phyloP scores from a whole-genome alignment of 2,329 filamentous ascomycete species.

The Dothideomycetes sp. region DNA sequence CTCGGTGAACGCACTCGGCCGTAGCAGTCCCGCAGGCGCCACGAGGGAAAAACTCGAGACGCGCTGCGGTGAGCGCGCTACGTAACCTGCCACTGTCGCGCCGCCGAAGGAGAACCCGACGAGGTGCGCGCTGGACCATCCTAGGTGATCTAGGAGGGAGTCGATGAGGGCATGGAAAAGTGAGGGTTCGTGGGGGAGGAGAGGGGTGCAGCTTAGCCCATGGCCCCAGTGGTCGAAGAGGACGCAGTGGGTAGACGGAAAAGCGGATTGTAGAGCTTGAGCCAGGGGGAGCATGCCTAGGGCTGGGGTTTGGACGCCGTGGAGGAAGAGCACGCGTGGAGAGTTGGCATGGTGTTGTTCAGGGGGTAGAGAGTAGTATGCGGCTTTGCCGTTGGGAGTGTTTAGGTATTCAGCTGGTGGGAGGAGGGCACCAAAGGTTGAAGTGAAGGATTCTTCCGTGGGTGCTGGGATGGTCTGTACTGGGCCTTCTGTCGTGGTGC shows the following conservation, averaged over 20 bases:
- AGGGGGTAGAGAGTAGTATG: slow-evolving; percentile 28
- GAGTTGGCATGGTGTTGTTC: neutral
- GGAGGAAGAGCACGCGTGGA: slow-evolving; percentile 31
- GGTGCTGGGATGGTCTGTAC: slow-evolving; percentile 30
- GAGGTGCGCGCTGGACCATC: slow-evolving; percentile 34
- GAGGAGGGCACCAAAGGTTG: slow-evolving; percentile 28
- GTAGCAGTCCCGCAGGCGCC: slow-evolving; percentile 8
- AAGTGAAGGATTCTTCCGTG: slow-evolving; percentile 25
- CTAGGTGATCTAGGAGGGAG: slow-evolving; percentile 26
- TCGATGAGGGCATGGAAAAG: slow-evolving; percentile 35
- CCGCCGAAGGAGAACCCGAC: slow-evolving; percentile 43
- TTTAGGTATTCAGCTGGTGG: slow-evolving; percentile 26
- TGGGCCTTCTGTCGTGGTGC: too few relatives aligned
- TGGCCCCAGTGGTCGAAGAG: slow-evolving; percentile 44
- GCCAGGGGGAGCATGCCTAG: slow-evolving; percentile 37
- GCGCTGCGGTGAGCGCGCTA: slow-evolving; percentile 16
- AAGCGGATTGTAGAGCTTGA: slow-evolving; percentile 21
- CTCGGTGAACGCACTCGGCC: neutral
- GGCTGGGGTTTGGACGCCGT: slow-evolving; percentile 42
- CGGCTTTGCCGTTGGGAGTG: slow-evolving; percentile 24
- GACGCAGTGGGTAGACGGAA: slow-evolving; percentile 29
- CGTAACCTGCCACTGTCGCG: slow-evolving; percentile 28
- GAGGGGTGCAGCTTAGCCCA: slow-evolving; percentile 39
- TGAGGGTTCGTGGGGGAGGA: slow-evolving; percentile 26
- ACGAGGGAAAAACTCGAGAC: slow-evolving; percentile 1